Evolutionary conservation across 805 yeast species (phyloP), one percentile per base, ranked within the genome.

Genomic region (Komagataella phaffii): DNA sequence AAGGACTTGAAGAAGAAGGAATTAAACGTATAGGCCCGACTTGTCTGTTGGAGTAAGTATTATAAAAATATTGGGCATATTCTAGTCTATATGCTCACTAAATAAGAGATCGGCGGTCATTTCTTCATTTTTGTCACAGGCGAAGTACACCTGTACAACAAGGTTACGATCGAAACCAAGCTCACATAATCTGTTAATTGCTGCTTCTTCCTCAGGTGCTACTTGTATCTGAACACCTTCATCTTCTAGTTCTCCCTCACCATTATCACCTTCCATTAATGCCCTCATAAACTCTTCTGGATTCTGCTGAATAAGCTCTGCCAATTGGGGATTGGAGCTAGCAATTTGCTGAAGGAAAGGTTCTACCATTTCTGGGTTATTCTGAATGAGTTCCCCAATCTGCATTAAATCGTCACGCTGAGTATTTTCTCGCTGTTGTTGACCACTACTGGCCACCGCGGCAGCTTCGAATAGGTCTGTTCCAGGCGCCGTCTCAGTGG

Each of bases 121-220:
- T 72, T 91, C 96, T 71, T 93, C 99, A 68, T 93, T 88, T 71
- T 89, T 91, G 62, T 93, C 99, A 68, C 99, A 93, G 46, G 98
- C 98, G 76, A 93, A 83, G 71, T 88, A 93, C 30, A 95, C 96
- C 71, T 90, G 96, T 54, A 89, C 80, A 47, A 87, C 99, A 53
- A 85, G 72, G 58, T 83, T 76, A 58, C 96, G 79, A 58, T 88
- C 96, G 61, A 93, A 93, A 0, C 99, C 99, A 57, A 93, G 75
- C 67, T 86, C 97, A 65, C 95, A 85, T 57, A 93, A 75, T 64
- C 99, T 80, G 56, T 76, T 75, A 57, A 93, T 87, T n/a, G 98
- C 96, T 54, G 76, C 87, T 62, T 85, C 84, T 63, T 93, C 99
- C 59, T 82, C 93, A 52, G 78, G 81, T 6, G 96, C 78, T 53